A percentile compares a stretch with the other conserved stretches of the same genome.
Evolutionary conservation across 2,329 filamentous ascomycete species (phyloP).

Genomic region (Apiospora marii): DNA sequence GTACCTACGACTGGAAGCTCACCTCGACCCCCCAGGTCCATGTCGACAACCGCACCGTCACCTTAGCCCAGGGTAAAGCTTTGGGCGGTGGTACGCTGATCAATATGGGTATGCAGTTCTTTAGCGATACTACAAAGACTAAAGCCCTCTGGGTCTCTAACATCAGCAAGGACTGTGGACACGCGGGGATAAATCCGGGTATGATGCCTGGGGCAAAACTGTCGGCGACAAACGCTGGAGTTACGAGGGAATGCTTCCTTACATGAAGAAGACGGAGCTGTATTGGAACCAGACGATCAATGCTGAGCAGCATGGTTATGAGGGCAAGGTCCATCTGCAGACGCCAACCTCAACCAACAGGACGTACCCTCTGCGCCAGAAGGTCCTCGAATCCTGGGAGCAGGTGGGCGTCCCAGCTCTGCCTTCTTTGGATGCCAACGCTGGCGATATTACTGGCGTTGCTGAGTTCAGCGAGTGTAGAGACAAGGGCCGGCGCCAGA

Average conservation of each 20-base stretch:
- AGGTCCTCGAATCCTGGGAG: constrained; percentile 47
- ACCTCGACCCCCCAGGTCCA: constrained; percentile 35
- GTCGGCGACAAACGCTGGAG: constrained; percentile 46
- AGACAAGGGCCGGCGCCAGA: constrained; percentile 32
- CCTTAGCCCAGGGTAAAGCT: constrained; percentile 40
- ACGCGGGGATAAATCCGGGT: constrained; percentile 7
- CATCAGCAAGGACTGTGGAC: neutral
- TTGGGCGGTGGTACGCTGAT: constrained; percentile 47
- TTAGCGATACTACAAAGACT: neutral
- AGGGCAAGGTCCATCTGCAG: constrained; percentile 41
- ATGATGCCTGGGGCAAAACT: constrained; percentile 32
- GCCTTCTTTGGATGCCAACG: constrained; percentile 38
- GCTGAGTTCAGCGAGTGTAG: constrained; percentile 40
- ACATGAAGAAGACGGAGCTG: constrained; percentile 50
- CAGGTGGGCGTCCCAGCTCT: constrained; percentile 46
- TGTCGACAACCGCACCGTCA: constrained; percentile 33
- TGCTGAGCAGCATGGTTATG: constrained; percentile 47
- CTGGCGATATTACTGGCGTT: constrained; percentile 43
- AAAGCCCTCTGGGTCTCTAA: neutral
- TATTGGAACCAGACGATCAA: constrained; percentile 38
- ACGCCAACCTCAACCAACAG: constrained; percentile 39
- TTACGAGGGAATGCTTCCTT: constrained; percentile 54
- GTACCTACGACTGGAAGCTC: constrained; percentile 42
- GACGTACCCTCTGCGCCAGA: constrained; percentile 47
- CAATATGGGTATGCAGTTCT: constrained; percentile 38